phyloP scores from a whole-genome alignment of 1,139 yeast species.

The Suhomyces anneliseae region DNA sequence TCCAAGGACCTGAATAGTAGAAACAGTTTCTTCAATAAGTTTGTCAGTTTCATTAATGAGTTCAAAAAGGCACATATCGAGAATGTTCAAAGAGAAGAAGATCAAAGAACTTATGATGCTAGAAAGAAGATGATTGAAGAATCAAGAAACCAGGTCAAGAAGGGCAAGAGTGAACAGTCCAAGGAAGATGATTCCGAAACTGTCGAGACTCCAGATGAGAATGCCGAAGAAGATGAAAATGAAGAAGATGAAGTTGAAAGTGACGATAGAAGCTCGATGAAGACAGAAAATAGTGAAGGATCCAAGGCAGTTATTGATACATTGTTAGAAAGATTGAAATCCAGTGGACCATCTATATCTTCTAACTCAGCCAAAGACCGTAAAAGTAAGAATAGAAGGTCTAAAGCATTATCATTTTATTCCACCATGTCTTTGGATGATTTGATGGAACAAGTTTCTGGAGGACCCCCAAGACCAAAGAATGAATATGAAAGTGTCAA shows the following conservation, averaged over 20 bases:
- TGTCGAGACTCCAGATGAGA: slow-evolving; percentile 7
- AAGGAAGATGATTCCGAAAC: slow-evolving; percentile 9
- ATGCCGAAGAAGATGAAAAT: slow-evolving; percentile 7
- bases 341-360: slow-evolving; percentile 27
- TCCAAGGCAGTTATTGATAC: slow-evolving; percentile 39
- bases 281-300: slow-evolving; percentile 16
- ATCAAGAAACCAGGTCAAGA: slow-evolving; percentile 15
- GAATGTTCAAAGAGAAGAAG: slow-evolving; percentile 49
- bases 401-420: slow-evolving; percentile 39
- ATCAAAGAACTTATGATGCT: slow-evolving; percentile 40
- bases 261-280: slow-evolving; percentile 9
- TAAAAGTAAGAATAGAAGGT: slow-evolving; percentile 26
- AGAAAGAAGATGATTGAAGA: slow-evolving; percentile 39
- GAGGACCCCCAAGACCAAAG: neutral
- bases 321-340: slow-evolving; percentile 38
- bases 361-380: slow-evolving; percentile 22
- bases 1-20: slow-evolving; percentile 51
- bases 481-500: slow-evolving; percentile 44
- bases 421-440: slow-evolving; percentile 32
- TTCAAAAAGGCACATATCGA: slow-evolving; percentile 49
- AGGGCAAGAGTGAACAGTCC: slow-evolving; percentile 7
- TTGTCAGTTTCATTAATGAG: slow-evolving; percentile 39
- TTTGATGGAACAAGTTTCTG: slow-evolving; percentile 15
- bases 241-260: slow-evolving; percentile 11
- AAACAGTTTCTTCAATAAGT: slow-evolving; percentile 39